phyloP scores from a whole-genome alignment of 306 rosid genomes.

The Cucurbita pepo region DNA sequence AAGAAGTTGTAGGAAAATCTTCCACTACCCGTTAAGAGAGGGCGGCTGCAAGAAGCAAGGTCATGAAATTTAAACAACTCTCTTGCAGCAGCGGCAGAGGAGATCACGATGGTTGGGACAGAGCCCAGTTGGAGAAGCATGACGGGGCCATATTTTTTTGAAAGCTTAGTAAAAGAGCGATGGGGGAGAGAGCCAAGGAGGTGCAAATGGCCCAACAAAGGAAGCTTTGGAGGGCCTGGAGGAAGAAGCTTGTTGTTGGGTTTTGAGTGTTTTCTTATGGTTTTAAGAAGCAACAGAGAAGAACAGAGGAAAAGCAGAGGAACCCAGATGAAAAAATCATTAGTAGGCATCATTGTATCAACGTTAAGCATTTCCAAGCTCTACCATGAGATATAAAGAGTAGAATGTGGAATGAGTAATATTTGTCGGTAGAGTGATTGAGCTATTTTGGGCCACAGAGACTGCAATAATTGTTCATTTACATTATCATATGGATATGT shows the following conservation, averaged over 20 bases:
- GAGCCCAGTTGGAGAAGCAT: neutral
- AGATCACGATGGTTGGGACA: neutral
- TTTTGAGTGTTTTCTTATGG: too few species aligned
- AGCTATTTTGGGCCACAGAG: too few species aligned
- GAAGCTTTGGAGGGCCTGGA: neutral
- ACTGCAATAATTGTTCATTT: too few species aligned
- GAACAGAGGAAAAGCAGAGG: too few species aligned
- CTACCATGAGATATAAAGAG: too few species aligned
- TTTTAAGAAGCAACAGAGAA: too few species aligned
- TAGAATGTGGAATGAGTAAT: too few species aligned
- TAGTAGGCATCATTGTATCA: too few species aligned
- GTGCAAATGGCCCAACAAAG: neutral
- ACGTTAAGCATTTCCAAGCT: too few species aligned
- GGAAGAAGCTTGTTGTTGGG: neutral
- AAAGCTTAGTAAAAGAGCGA: neutral
- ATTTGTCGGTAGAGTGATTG: too few species aligned
- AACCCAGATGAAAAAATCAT: too few species aligned
- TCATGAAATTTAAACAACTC: conserved; percentile 16
- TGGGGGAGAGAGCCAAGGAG: neutral
- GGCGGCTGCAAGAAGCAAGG: conserved; percentile 12
- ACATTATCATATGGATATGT: too few species aligned
- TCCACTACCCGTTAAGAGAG: neutral
- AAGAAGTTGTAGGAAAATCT: conserved; percentile 4
- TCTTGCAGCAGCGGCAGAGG: conserved; percentile 1
- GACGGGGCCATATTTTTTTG: neutral